phyloP scores from a whole-genome alignment of 192 early-diverging fungal species.

The Coemansia sp. region DNA sequence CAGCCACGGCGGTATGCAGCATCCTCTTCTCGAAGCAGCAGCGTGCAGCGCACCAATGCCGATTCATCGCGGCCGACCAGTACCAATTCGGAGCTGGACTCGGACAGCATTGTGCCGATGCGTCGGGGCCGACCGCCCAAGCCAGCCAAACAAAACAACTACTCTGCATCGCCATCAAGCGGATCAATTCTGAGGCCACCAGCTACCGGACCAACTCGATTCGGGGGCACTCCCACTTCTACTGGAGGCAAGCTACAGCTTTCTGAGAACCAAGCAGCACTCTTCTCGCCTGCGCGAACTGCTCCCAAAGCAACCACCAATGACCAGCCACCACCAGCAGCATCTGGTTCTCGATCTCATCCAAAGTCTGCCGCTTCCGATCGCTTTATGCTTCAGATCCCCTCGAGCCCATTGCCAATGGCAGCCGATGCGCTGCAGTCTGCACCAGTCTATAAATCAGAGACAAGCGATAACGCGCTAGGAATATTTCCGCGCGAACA shows the following conservation, averaged over 20 bases:
- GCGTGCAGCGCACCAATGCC: conserved; percentile 23
- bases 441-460: conserved; percentile 2
- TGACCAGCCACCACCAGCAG: conserved; percentile 6
- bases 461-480: conserved; percentile 12
- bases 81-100: conserved; percentile 50
- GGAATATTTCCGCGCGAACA: conserved; percentile 1
- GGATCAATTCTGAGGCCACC: conserved; percentile 3
- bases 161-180: background rate
- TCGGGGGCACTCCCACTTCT: conserved; percentile 2
- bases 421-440: conserved; percentile 2
- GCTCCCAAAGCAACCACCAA: background rate
- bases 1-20: conserved; percentile 38
- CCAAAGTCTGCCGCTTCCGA: background rate
- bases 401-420: background rate
- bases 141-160: conserved; percentile 5
- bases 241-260: conserved; percentile 11
- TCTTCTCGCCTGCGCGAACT: background rate
- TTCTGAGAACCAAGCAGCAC: conserved; percentile 2
- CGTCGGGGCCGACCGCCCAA: conserved; percentile 81
- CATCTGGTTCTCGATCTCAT: background rate
- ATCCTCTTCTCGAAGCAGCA: conserved; percentile 20
- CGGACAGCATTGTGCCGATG: conserved; percentile 71
- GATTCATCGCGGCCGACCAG: conserved; percentile 24
- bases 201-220: background rate
- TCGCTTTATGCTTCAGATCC: conserved; percentile 1